These are phyloP conservation scores for Leccinum pellstonianum DNA, from an alignment of 768 basidiomycete genomes.

Conservation along the genomic window DNA sequence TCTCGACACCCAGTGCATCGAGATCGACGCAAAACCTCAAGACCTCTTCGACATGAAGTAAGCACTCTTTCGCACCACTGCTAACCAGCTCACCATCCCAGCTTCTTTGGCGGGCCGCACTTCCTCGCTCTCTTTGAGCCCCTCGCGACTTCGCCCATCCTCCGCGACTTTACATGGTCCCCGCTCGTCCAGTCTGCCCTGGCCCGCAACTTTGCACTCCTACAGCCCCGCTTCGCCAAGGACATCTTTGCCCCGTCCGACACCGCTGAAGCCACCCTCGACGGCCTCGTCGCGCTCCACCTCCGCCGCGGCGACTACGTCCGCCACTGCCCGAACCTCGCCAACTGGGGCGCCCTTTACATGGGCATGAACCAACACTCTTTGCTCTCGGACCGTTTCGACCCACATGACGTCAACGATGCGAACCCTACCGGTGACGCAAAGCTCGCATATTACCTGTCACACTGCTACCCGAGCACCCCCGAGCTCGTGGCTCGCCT, in stretches of 20 bases:
- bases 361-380: constrained; percentile 52
- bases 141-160: constrained; percentile 48
- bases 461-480: constrained; percentile 25
- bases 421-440: neutral
- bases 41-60: constrained; percentile 51
- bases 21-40: constrained; percentile 40
- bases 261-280: constrained; percentile 27
- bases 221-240: constrained; percentile 36
- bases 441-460: constrained; percentile 6
- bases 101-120: constrained; percentile 45
- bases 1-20: constrained; percentile 42
- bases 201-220: constrained; percentile 45
- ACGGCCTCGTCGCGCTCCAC: constrained; percentile 53
- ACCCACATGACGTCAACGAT: constrained; percentile 20
- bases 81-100: constrained; percentile 14
- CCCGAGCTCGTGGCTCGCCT: constrained; percentile 42
- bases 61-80: constrained; percentile 13
- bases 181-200: constrained; percentile 50
- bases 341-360: constrained; percentile 41
- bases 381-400: constrained; percentile 41
- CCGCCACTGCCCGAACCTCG: constrained; percentile 54
- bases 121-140: constrained; percentile 43
- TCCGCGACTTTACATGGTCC: constrained; percentile 53
- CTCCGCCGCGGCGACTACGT: constrained; percentile 59
- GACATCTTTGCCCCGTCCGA: constrained; percentile 20